Evolutionary conservation across 1,284 basidiomycete species (phyloP).

Genomic region (Naganishia liquefaciens): DNA sequence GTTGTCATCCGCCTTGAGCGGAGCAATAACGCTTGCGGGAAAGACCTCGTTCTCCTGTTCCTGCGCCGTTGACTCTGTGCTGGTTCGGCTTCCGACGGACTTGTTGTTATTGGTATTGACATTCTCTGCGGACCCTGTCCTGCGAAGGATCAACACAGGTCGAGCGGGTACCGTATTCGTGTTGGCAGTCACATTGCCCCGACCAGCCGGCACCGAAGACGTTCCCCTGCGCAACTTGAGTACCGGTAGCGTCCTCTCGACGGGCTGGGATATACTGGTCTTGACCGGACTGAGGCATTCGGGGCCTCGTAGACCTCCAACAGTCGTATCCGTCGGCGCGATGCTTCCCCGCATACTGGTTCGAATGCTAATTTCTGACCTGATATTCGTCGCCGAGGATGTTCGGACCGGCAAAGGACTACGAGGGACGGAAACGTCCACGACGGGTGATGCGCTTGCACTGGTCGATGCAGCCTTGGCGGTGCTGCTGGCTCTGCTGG

Average conservation of each 20-base stretch:
- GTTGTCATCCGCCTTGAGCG: background rate
- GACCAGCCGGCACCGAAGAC: background rate
- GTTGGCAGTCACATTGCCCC: background rate
- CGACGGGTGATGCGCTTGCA: background rate
- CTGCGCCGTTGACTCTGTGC: background rate
- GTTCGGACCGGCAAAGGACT: background rate
- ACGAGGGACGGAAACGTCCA: background rate
- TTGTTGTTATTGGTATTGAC: background rate
- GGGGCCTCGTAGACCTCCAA: background rate
- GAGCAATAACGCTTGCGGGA: background rate
- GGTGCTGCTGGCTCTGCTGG: background rate
- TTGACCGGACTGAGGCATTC: constrained; percentile 4
- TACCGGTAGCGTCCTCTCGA: background rate
- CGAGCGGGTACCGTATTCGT: background rate
- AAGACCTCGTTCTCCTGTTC: constrained; percentile 16
- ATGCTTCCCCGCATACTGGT: constrained; percentile 13
- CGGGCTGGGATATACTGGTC: background rate
- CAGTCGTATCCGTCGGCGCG: background rate
- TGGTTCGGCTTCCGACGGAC: background rate
- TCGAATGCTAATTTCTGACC: constrained; percentile 4
- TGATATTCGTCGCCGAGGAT: background rate
- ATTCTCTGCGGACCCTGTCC: constrained; percentile 10
- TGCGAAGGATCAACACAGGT: constrained; percentile 5
- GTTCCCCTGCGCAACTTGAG: background rate
- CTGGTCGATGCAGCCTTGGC: background rate